Evolutionary conservation across 2,329 filamentous ascomycete genomes (phyloP), one percentile per base, ranked within the genome.

Genomic region (Aspergillus ibericus): DNA sequence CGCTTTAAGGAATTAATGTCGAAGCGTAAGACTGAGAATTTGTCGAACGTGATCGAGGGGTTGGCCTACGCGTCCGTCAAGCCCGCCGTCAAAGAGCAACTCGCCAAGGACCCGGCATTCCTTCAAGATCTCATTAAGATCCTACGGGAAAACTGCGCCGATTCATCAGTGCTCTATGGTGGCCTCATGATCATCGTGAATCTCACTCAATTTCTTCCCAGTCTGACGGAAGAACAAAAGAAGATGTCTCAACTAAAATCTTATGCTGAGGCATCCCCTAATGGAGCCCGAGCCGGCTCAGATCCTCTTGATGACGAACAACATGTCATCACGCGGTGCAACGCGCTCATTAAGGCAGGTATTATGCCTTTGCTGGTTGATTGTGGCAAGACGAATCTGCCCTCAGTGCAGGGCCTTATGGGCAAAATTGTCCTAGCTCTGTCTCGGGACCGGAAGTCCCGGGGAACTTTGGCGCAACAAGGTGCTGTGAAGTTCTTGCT

Each of bases 181-280:
- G 90, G 87, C 16, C 81, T 99, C 40, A 96, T 90, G 70, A 89
- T 97, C 55, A 84, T 98, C 64, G 81, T 86, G 55, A 97, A 98
- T 70, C 79, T 99, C 53, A 96, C 92, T 13, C 82, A 85, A 29
- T 98, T 96, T 72, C 83, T 85, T 40, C 92, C 92, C 6, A 80
- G 81, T 7, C 81, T 93, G 40, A 88, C 91, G 0, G 93, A 97
- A 63, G 95, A 99, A 75, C 89, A 97, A 68, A 95, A 93, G 78
- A 92, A 91, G 70, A 91, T 99, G 79, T 85, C 85, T 5, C 91
- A 99, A 72, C 83, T 99, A 46, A 97, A 96, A 79, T 91, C 92
- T 2, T 99, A 98, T 68, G 95, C 95, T 13, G 91, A 96, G 70
- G 90, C 92, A 0, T 87, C 88, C 70, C 88, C 91, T 0, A 86